These are phyloP conservation scores for Leucosporidium creatinivorum DNA, from an alignment of 768 basidiomycete genomes.

Conservation along the genomic window DNA sequence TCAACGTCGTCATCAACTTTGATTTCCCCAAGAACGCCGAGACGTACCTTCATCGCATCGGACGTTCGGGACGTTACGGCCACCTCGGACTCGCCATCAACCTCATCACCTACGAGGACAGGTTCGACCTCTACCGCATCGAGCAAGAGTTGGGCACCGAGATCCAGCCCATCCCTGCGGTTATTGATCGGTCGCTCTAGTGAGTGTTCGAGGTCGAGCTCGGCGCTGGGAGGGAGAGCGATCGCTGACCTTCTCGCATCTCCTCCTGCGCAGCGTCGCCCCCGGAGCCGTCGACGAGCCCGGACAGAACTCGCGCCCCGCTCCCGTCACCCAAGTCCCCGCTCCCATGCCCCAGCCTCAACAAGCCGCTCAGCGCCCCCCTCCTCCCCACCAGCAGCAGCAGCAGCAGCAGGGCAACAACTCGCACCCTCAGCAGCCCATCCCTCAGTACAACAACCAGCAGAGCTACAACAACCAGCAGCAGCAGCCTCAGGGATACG, in stretches of 20 bases:
- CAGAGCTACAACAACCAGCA: constrained; percentile 26
- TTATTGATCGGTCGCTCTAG: constrained; percentile 65
- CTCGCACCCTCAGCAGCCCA: constrained; percentile 25
- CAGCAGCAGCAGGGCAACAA: too few species aligned
- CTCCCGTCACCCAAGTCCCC: constrained; percentile 15
- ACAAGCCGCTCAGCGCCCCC: not conserved
- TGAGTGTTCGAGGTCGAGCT: constrained; percentile 74
- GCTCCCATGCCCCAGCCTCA: constrained; percentile 1
- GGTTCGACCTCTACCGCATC: constrained; percentile 95
- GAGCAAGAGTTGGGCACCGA: constrained; percentile 98
- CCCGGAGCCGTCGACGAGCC: not conserved
- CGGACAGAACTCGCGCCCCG: constrained; percentile 17
- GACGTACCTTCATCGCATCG: constrained; percentile 93
- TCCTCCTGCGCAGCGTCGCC: not conserved
- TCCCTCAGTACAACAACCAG: constrained; percentile 20
- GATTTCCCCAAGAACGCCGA: constrained; percentile 99
- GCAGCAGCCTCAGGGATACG: constrained; percentile 23
- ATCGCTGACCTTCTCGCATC: constrained; percentile 9
- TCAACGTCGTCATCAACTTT: constrained; percentile 99
- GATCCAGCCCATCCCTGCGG: constrained; percentile 87
- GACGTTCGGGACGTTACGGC: constrained; percentile 94
- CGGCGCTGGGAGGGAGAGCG: constrained; percentile 25
- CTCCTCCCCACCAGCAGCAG: constrained; percentile 13
- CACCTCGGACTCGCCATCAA: constrained; percentile 96
- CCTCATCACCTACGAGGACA: constrained; percentile 93